phyloP scores from a whole-genome alignment of 805 yeast genomes.

The Wickerhamiella brachini region DNA sequence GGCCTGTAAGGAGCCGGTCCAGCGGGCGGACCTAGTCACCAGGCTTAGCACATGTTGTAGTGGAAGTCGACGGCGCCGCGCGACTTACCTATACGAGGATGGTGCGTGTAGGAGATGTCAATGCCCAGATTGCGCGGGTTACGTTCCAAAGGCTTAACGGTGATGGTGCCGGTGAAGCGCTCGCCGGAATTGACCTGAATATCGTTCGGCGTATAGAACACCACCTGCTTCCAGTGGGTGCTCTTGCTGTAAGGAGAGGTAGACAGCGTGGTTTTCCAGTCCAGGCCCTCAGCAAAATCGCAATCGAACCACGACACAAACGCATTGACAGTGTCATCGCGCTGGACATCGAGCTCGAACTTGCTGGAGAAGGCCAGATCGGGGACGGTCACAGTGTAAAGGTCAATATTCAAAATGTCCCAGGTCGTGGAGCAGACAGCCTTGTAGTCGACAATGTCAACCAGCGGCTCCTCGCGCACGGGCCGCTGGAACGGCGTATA shows the following conservation, averaged over 20 bases:
- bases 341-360: conserved; percentile 60
- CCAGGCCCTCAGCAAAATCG: conserved; percentile 47
- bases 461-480: conserved; percentile 88
- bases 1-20: no score
- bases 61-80: conserved; percentile 44
- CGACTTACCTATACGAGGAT: conserved; percentile 37
- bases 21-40: no score
- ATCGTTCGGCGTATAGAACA: conserved; percentile 77
- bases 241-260: conserved; percentile 91
- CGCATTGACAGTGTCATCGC: conserved; percentile 78
- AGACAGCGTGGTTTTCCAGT: conserved; percentile 50
- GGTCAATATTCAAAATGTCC: conserved; percentile 67
- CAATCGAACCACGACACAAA: conserved; percentile 90
- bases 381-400: conserved; percentile 74
- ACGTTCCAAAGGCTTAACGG: conserved; percentile 56
- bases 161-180: conserved; percentile 50
- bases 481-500: conserved; percentile 77
- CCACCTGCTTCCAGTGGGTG: conserved; percentile 99
- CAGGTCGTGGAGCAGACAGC: conserved; percentile 61
- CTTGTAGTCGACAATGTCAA: conserved; percentile 79
- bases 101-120: conserved; percentile 43
- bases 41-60: conserved; percentile 59
- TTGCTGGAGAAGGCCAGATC: conserved; percentile 62
- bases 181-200: conserved; percentile 69
- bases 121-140: conserved; percentile 90